Percentiles rank a stretch among this genome's conserved stretches.
phyloP scores from a whole-genome alignment of 495 filamentous ascomycete genomes.

The Copromyces sp. region DNA sequence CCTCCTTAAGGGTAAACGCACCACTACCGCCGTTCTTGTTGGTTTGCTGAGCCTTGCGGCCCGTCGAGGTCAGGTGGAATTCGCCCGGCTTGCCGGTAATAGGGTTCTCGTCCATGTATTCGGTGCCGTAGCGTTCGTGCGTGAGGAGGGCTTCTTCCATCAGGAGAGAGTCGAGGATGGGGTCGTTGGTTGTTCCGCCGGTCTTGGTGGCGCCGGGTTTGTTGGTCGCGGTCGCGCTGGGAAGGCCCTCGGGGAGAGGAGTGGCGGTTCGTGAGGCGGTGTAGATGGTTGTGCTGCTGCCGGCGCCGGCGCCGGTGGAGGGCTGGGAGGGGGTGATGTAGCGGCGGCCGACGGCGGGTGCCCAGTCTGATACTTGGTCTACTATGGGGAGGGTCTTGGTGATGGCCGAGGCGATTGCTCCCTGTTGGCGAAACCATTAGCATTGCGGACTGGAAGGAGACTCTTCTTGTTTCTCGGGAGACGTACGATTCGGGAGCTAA shows the following conservation, averaged over 20 bases:
- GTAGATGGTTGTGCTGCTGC: slow-evolving; percentile 16
- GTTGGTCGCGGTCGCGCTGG: slow-evolving; percentile 54
- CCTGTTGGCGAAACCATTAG: slow-evolving; percentile 15
- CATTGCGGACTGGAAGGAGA: neutral
- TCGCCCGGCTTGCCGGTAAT: slow-evolving; percentile 75
- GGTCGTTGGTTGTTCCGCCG: slow-evolving; percentile 16
- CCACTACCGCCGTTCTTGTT: slow-evolving; percentile 10
- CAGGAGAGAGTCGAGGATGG: slow-evolving; percentile 38
- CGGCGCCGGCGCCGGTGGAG: slow-evolving; percentile 9
- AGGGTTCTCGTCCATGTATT: slow-evolving; percentile 89
- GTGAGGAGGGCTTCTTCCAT: slow-evolving; percentile 60
- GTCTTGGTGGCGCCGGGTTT: slow-evolving; percentile 38
- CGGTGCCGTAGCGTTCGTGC: slow-evolving; percentile 53
- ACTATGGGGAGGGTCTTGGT: slow-evolving; percentile 48
- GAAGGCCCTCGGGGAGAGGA: slow-evolving; percentile 13
- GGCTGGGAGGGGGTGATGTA: slow-evolving; percentile 47
- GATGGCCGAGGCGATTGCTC: slow-evolving; percentile 55
- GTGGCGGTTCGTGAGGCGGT: slow-evolving; percentile 18
- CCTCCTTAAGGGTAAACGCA: neutral
- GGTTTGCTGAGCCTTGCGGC: slow-evolving; percentile 27
- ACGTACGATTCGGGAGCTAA: slow-evolving; percentile 65
- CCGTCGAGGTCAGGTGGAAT: slow-evolving; percentile 64
- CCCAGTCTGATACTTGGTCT: slow-evolving; percentile 57
- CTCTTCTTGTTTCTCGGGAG: neutral
- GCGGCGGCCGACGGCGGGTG: slow-evolving; percentile 61